phyloP scores from a whole-genome alignment of 2,329 filamentous ascomycete genomes.

The Ceratocystis cacaofunesta region DNA sequence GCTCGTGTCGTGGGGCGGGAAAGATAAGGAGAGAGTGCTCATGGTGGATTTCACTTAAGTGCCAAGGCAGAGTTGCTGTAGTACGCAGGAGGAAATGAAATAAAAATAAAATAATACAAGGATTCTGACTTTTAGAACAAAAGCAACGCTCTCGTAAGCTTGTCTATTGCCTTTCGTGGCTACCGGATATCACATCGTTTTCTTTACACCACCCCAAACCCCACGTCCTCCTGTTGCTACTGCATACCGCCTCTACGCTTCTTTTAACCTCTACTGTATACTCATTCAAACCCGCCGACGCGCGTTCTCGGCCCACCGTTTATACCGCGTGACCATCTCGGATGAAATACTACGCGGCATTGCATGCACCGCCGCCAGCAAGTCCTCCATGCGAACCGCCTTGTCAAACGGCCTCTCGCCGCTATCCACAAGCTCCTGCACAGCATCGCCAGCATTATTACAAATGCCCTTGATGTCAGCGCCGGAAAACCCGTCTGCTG shows the following conservation, averaged over 20 bases:
- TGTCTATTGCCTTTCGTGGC: background rate
- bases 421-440: constrained; percentile 24
- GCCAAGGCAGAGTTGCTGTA: no score
- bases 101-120: background rate
- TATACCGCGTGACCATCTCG: constrained; percentile 13
- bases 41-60: no score
- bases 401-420: constrained; percentile 13
- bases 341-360: constrained; percentile 15
- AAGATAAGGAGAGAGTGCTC: no score
- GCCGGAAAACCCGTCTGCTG: constrained; percentile 67
- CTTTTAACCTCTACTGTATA: constrained; percentile 16
- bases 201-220: background rate
- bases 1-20: no score
- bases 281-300: constrained; percentile 13
- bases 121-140: background rate
- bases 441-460: constrained; percentile 30
- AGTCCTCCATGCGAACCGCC: constrained; percentile 14
- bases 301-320: constrained; percentile 11
- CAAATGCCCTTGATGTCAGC: constrained; percentile 57
- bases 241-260: background rate
- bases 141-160: background rate
- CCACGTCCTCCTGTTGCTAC: background rate
- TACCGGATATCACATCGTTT: background rate
- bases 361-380: constrained; percentile 2
- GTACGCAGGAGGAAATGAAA: background rate